Evolutionary conservation across 2,329 filamentous ascomycete species (phyloP).

Genomic region (Myriangium duriaei): DNA sequence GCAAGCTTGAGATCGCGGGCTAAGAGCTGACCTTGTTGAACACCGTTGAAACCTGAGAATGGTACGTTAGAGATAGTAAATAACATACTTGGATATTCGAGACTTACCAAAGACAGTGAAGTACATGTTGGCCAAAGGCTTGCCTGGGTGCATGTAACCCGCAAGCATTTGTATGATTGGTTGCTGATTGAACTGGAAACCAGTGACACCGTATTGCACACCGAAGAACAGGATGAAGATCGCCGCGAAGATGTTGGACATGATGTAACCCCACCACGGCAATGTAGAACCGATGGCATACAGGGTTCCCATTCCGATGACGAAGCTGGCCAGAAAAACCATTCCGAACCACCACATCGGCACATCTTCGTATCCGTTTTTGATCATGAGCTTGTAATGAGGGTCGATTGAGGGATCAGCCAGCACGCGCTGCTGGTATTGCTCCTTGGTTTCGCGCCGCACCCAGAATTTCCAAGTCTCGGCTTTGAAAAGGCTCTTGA

Average conservation of each 20-base stretch:
- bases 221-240: constrained; percentile 19
- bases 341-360: constrained; percentile 22
- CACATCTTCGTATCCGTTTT: constrained; percentile 19
- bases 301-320: constrained; percentile 18
- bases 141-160: constrained; percentile 34
- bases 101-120: constrained; percentile 14
- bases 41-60: constrained; percentile 19
- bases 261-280: constrained; percentile 23
- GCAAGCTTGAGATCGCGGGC: constrained; percentile 25
- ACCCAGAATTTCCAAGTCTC: constrained; percentile 20
- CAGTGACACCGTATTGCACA: constrained; percentile 19
- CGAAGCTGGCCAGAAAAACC: constrained; percentile 15
- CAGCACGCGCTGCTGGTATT: constrained; percentile 12
- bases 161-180: constrained; percentile 36
- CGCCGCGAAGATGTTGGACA: constrained; percentile 16
- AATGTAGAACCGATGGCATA: constrained; percentile 20
- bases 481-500: constrained; percentile 13
- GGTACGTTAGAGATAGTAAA: too few relatives aligned
- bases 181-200: constrained; percentile 31
- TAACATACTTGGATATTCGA: too few relatives aligned
- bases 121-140: constrained; percentile 25
- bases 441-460: constrained; percentile 15
- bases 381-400: constrained; percentile 23
- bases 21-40: constrained; percentile 19
- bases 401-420: constrained; percentile 19